Conservation (phyloP, 306 rosid genomes). For the Herpetospermum pedunculosum region DNA sequence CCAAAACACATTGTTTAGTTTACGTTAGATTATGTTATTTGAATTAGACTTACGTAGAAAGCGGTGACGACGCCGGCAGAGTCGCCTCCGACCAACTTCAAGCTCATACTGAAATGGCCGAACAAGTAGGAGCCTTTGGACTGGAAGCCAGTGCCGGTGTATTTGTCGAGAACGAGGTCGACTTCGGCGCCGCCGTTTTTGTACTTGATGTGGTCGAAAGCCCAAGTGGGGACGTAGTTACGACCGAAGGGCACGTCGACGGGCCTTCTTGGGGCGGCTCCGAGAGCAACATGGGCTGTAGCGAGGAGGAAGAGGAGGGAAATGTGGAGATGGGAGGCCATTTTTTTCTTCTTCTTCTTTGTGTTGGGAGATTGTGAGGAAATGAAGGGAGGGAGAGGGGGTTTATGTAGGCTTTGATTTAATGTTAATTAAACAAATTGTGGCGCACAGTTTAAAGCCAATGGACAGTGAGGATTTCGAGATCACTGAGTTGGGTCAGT, state of each 20-base stretch:
- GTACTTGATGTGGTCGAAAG: constrained; percentile 77
- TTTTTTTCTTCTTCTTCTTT: no score
- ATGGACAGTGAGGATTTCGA: neutral
- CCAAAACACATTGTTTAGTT: no score
- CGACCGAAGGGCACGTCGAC: constrained; percentile 46
- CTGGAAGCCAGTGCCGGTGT: constrained; percentile 92
- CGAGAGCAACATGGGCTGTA: constrained; percentile 16
- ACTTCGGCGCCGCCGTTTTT: constrained; percentile 54
- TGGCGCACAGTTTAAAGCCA: neutral
- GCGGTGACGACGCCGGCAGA: constrained; percentile 92
- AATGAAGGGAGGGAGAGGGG: neutral
- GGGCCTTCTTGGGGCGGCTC: constrained; percentile 28
- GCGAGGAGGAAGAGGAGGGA: constrained; percentile 15
- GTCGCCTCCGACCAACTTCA: constrained; percentile 66
- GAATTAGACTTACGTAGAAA: constrained; percentile 50
- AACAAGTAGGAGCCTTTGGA: constrained; percentile 76
- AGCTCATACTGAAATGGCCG: constrained; percentile 77
- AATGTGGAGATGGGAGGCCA: constrained; percentile 6
- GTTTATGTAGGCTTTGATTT: neutral
- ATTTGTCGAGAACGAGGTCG: constrained; percentile 59
- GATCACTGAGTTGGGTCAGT: neutral
- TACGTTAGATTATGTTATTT: no score
- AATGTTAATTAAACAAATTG: neutral
- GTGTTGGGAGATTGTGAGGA: neutral
- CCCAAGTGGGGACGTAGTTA: constrained; percentile 74